Evolutionary conservation across 192 early-diverging fungal genomes (phyloP), one percentile per base, ranked within the genome.

Genomic region (Kickxella alabastrina): DNA sequence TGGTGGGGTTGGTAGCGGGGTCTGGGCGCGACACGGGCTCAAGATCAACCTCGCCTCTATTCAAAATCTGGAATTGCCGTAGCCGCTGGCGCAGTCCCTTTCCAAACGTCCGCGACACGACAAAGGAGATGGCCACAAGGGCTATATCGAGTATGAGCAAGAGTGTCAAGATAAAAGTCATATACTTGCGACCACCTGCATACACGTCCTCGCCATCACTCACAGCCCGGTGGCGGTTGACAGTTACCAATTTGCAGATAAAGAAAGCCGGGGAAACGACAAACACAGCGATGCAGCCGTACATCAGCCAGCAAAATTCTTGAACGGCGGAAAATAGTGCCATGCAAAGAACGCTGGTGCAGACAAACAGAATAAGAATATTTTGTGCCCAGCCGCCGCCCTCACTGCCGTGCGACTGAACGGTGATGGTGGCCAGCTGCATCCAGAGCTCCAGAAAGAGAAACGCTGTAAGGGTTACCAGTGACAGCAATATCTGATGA

Each of bases 391-490:
- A 55, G 29, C 54, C 51, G 7, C 54, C 51, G n/a, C 36, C 41
- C 23, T 50, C 51, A 1, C 10, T 10, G 35, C 53, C 44, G 40
- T 52, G 6, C 6, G 52, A 32, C 46, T 49, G 57, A 9, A 78
- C 64, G 14, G 81, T 50, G 21, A 84, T 52, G 4, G 64, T 78
- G 4, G 82, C 65, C 46, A 79, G 83, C 61, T 68, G 72, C 17
- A 77, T 38, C 44, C 61, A 79, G 22, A 72, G 38, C 28, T 64
- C 61, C 7, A 79, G 4, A 40, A 80, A 65, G 37, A 73, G 47
- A 36, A 56, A 64, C 0, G 56, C 49, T n/a, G 53, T 52, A 17
- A 78, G 46, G 19, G 48, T 52, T 0, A 59, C 51, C 6, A 74
- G 51, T 10, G 57, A 48, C 2, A 78, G 13, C 12, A 78, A 52